These are phyloP conservation scores for Tothia fuscella DNA, from an alignment of 2,329 filamentous ascomycete species.

Conservation along the genomic window DNA sequence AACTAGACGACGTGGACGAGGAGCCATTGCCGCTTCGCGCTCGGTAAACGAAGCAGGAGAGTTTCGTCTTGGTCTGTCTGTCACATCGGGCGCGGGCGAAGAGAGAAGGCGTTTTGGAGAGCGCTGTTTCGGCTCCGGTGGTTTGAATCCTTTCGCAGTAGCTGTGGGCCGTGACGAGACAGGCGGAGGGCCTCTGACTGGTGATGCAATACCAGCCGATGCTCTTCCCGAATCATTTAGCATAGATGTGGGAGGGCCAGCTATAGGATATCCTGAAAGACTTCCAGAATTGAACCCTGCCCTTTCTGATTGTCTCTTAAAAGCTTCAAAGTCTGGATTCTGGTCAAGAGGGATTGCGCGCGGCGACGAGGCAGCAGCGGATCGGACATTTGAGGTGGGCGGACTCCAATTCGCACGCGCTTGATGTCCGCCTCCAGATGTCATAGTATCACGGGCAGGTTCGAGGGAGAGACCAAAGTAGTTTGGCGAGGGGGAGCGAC, in stretches of 20 bases:
- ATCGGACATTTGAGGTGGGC: slow-evolving; percentile 57
- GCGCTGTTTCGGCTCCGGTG: slow-evolving; percentile 17
- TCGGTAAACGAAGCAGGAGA: slow-evolving; percentile 34
- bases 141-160: not conserved
- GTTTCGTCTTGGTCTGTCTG: slow-evolving; percentile 31
- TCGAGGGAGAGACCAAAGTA: slow-evolving; percentile 74
- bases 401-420: slow-evolving; percentile 65
- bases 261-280: not conserved
- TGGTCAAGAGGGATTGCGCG: slow-evolving; percentile 59
- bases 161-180: slow-evolving; percentile 3
- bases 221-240: not conserved
- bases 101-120: slow-evolving; percentile 39
- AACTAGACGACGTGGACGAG: slow-evolving; percentile 23
- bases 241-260: not conserved
- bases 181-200: slow-evolving; percentile 2
- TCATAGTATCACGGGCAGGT: slow-evolving; percentile 45
- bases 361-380: slow-evolving; percentile 56
- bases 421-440: slow-evolving; percentile 46
- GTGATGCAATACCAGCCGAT: not conserved
- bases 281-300: slow-evolving; percentile 6
- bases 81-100: slow-evolving; percentile 26
- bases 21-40: slow-evolving; percentile 23
- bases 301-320: slow-evolving; percentile 57
- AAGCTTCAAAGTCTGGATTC: slow-evolving; percentile 73
- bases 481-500: slow-evolving; percentile 50